Base-by-base conservation (phyloP, 768 basidiomycete species). In the Boletus edulis region DNA sequence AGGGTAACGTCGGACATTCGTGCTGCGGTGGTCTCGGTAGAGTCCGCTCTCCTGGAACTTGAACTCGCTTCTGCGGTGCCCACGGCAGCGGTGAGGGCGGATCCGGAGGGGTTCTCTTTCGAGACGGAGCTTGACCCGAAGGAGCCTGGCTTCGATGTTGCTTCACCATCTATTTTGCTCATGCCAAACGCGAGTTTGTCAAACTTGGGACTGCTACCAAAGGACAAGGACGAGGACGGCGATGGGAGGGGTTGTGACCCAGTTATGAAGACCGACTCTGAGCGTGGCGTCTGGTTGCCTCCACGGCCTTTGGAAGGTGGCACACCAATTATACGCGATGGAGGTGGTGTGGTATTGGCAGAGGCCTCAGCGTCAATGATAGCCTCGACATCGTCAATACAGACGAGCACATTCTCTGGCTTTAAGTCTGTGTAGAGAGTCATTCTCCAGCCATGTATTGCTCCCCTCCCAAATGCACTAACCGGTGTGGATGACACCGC, bases 391-490 rank as follows among this genome's bases (percentile, higher is more conserved):
- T 98, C 91, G 67, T 98, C 96, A 64, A 98, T 98, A 72, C 85
- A 88, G 59, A 99, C 94, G 46, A 99, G 83, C 27, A 99, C 94
- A 72, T 98, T 98, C 72, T 98, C 97, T 0, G 96, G 97, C 71
- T 98, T 98, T 58, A 99, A 79, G 72, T 99, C 94, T 85, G 66
- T 48, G 58, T 43, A 7, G 24, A 54, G 52, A 45, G 47, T 60
- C 58, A 47, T 58, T 47, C 52, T 37, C 29, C 42, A 56, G 27
- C 35, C 20, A 31, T 14, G 41, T 27, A 20, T 17, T 17, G 15
- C 17, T 17, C 40, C 27, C 3, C 29, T 2, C 29, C 29, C 29
- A 2, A 29, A 12, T 37, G 35, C 13, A 37, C 81, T 46, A 49
- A 84, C 87, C 88, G 40, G 96, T 98, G 69, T 98, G 96, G 52